Evolutionary conservation across 768 basidiomycete species (phyloP), one percentile per base, ranked within the genome.

Genomic region (Phallus indusiatus): DNA sequence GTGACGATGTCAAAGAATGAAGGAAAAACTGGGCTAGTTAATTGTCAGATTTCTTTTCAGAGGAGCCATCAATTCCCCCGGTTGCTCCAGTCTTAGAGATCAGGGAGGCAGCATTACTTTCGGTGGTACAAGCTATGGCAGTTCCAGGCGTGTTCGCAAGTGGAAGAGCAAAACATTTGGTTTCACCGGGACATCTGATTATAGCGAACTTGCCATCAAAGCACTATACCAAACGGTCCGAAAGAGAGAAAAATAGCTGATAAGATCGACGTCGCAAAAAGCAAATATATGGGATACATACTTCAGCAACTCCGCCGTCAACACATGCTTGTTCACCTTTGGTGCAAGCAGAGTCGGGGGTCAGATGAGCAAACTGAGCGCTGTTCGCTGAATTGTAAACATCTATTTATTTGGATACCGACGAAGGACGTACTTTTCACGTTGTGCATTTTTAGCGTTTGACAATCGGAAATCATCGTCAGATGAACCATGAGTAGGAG

Each of bases 101-200:
- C 16, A 76, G 72, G 5, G 68, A 66, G 20, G 64, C 22, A 14
- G 77, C 76, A 66, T 82, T 81, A 21, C 74, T 71, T 24, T 65
- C 33, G 1, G 78, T 80, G 16, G 74, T 75, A 69, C 81, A 83
- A 11, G 78, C 71, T 60, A 82, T 71, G 6, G 75, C 77, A 1
- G 72, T 65, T 1, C 70, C 63, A 56, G 72, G 69, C 46, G 59
- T 64, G 58, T 64, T 61, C 47, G 61, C 62, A 72, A 76, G 57
- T 67, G 69, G 83, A 64, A 84, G 61, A 14, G 79, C 81, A 61
- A 82, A 81, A 67, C 83, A 84, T 20, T 47, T 50, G 1, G 62
- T 60, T 8, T 69, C 69, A 37, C 65, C 67, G 24, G 67, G 67
- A 58, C 81, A 83, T 0, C 64, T 57, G 0, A 72, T 74, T 18